These are phyloP conservation scores for Phytophthora constricta DNA, from an alignment of 352 stramenopile species.

Conservation along the genomic window DNA sequence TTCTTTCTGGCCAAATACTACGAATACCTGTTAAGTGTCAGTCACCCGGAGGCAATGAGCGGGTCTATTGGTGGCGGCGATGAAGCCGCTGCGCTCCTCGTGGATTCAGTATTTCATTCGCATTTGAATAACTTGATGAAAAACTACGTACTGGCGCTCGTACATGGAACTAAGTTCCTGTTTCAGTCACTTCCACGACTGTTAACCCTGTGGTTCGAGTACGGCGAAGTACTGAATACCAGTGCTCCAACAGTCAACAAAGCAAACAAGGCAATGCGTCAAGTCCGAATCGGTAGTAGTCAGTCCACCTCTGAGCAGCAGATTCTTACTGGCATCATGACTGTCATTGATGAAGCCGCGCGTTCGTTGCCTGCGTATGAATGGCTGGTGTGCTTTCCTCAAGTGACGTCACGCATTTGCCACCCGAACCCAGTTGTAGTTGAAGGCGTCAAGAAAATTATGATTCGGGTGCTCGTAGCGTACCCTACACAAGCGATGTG, in stretches of 20 bases:
- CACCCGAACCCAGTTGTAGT: slow-evolving; percentile 90
- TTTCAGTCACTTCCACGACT: slow-evolving; percentile 98
- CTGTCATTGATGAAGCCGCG: slow-evolving; percentile 64
- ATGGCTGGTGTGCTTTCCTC: slow-evolving; percentile 98
- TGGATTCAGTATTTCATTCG: slow-evolving; percentile 66
- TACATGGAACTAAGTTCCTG: slow-evolving; percentile 94
- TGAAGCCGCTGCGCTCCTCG: slow-evolving; percentile 45
- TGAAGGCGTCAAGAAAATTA: slow-evolving; percentile 92
- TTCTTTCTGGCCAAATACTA: slow-evolving; percentile 93
- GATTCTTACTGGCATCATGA: slow-evolving; percentile 72
- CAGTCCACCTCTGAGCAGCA: slow-evolving; percentile 65
- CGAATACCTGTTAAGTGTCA: slow-evolving; percentile 88
- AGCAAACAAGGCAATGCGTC: slow-evolving; percentile 66
- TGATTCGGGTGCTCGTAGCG: slow-evolving; percentile 91
- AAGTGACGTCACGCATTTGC: slow-evolving; percentile 97
- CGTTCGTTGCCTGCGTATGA: slow-evolving; percentile 85
- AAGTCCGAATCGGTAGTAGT: slow-evolving; percentile 62
- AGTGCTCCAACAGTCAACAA: slow-evolving; percentile 44
- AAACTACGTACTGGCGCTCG: slow-evolving; percentile 93
- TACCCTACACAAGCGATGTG: slow-evolving; percentile 98
- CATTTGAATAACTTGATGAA: slow-evolving; percentile 92
- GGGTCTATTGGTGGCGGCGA: slow-evolving; percentile 49
- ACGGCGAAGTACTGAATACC: slow-evolving; percentile 80
- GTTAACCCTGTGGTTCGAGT: slow-evolving; percentile 98
- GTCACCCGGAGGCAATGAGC: slow-evolving; percentile 54